Conservation (phyloP, 768 basidiomycete genomes). For the Hydnum rufescens region DNA sequence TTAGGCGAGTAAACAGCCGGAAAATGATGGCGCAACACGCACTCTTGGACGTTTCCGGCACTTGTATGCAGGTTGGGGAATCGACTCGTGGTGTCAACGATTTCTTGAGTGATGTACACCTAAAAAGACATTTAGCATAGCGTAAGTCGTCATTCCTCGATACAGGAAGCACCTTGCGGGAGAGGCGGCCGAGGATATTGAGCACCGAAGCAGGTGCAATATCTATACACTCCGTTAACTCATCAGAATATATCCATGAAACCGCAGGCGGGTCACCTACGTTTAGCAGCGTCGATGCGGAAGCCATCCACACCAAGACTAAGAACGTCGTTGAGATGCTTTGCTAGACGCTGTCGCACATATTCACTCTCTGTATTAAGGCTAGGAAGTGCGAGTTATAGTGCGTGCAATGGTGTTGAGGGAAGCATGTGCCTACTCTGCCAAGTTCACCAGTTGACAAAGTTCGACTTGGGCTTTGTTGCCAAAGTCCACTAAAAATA, state of each 20-base stretch:
- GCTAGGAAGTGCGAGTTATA: conserved; percentile 12
- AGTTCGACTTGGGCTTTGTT: conserved; percentile 34
- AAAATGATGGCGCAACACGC: neutral
- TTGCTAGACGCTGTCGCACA: conserved; percentile 33
- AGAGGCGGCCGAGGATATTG: neutral
- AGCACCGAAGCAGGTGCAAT: neutral
- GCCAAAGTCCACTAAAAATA: conserved; percentile 27
- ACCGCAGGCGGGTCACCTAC: too few species aligned
- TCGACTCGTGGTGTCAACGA: neutral
- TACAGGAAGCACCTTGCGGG: too few species aligned
- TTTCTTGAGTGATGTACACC: neutral
- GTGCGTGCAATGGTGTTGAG: conserved; percentile 1
- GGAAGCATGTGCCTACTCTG: conserved; percentile 25
- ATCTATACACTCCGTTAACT: neutral
- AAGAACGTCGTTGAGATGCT: conserved; percentile 39
- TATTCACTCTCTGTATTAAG: conserved; percentile 42
- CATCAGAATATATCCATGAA: too few species aligned
- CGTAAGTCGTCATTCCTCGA: too few species aligned
- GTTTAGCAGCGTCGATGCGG: conserved; percentile 33
- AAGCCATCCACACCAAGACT: conserved; percentile 40
- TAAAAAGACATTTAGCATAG: too few species aligned
- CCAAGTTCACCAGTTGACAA: conserved; percentile 31
- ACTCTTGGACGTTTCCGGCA: neutral
- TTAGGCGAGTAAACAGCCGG: neutral
- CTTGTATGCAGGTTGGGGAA: neutral